Percentiles rank a stretch among this genome's conserved stretches.
Evolutionary conservation across 495 filamentous ascomycete species (phyloP).

Genomic region (Neurospora intermedia): DNA sequence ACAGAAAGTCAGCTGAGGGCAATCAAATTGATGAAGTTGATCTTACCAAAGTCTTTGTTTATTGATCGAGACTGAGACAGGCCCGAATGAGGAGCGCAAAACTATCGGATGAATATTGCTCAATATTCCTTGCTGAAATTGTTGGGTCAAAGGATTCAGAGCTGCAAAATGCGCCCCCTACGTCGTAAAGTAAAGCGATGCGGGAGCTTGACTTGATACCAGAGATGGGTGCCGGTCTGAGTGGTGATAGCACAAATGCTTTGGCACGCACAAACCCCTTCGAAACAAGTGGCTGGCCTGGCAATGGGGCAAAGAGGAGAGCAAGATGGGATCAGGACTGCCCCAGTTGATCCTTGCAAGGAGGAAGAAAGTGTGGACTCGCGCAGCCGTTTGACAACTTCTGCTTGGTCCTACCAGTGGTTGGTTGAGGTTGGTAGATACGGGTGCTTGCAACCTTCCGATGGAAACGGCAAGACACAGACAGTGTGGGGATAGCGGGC

Average conservation of each 20-base stretch:
- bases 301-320: background rate
- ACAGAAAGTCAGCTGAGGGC: conserved; percentile 11
- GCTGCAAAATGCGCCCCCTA: background rate
- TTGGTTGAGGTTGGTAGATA: background rate
- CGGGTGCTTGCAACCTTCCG: background rate
- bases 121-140: background rate
- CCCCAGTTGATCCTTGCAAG: background rate
- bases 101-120: background rate
- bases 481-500: background rate
- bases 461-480: background rate
- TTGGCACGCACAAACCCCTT: background rate
- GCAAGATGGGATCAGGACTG: background rate
- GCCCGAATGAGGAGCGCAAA: background rate
- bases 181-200: background rate
- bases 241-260: background rate
- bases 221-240: background rate
- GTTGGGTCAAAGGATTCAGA: background rate
- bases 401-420: background rate
- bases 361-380: background rate
- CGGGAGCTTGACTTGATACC: background rate
- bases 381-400: background rate
- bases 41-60: background rate
- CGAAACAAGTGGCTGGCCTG: background rate
- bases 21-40: conserved; percentile 1
- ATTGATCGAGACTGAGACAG: background rate